Evolutionary conservation across 2,329 filamentous ascomycete genomes (phyloP), one percentile per base, ranked within the genome.

Genomic region (Lasiodiplodia hormozganensis): DNA sequence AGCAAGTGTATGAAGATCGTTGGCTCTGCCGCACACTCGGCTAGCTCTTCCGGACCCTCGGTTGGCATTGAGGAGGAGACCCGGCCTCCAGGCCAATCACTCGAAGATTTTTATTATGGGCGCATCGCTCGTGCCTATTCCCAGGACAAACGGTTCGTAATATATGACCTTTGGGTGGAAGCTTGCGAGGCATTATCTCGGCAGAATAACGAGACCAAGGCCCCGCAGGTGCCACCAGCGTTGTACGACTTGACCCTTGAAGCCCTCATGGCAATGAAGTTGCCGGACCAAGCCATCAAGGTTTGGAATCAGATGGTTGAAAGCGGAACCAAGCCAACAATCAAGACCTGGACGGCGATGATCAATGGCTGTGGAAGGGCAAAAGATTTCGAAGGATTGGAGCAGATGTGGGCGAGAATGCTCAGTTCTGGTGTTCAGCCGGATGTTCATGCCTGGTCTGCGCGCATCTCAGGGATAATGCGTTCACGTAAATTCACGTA

Each of bases 301-400:
- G 81, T 87, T 3, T 89, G 87, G 87, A 87, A 87, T 68, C 77
- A 83, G 69, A 86, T 88, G 84, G 74, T 85, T 16, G 76, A 80
- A 53, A 78, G 86, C 64, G 87, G 86, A 1, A 75, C 90, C 36
- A 77, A 81, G 68, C 90, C 92, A 16, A 89, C 85, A 7, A 73
- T 90, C 67, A 85, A 82, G 72, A 90, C 92, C 0, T 96, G 91
- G 87, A 90, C 89, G 49, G 82, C 87, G 53, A 91, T 96, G 86
- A 87, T 96, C 72, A 84, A 87, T 68, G 92, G 92, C 1, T 93
- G 89, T 78, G 87, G 86, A 74, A 84, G 83, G 62, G 84, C 87
- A 62, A 83, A 84, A 66, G 89, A 93, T 72, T 71, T 83, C 0
- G 76, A 82, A n/a, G 88, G 85, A 25, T 82, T 94, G 70, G 86